A percentile compares a stretch with the other conserved stretches of the same genome.
phyloP scores from a whole-genome alignment of 495 filamentous ascomycete species.

The Talaromyces thailandensis region DNA sequence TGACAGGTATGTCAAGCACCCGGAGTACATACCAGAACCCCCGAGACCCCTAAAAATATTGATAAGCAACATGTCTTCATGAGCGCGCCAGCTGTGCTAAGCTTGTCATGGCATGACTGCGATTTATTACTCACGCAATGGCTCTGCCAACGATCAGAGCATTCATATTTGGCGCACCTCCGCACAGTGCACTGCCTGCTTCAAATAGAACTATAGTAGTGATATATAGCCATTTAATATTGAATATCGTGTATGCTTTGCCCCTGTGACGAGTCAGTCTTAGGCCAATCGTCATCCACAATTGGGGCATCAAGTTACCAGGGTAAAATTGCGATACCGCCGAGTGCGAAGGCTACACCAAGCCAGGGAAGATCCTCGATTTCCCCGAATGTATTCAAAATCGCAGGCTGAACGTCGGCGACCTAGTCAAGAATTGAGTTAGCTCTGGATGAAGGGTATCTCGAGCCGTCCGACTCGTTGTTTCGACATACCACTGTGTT shows the following conservation, averaged over 20 bases:
- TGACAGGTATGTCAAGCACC: constrained; percentile 23
- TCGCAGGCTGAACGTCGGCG: constrained; percentile 47
- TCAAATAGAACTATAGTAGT: constrained; percentile 41
- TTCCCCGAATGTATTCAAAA: constrained; percentile 39
- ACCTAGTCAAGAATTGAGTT: constrained; percentile 15
- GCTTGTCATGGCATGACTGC: too few species aligned
- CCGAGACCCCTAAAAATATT: constrained; percentile 16
- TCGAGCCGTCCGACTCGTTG: not conserved
- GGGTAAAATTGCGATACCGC: constrained; percentile 31
- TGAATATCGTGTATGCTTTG: constrained; percentile 42
- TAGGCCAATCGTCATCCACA: not conserved
- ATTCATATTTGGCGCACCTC: constrained; percentile 41
- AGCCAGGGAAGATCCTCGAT: constrained; percentile 50
- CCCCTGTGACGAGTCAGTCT: constrained; percentile 29
- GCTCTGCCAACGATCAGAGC: constrained; percentile 45
- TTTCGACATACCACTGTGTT: constrained; percentile 37
- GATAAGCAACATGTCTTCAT: constrained; percentile 31
- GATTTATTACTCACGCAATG: constrained; percentile 14
- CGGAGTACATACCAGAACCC: constrained; percentile 27
- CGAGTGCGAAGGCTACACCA: constrained; percentile 43
- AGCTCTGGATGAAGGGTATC: not conserved
- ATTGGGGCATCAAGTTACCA: constrained; percentile 16
- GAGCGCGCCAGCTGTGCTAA: too few species aligned
- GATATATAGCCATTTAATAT: constrained; percentile 46
- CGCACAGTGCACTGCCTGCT: constrained; percentile 44